Evolutionary conservation across 306 rosid species (phyloP).

Genomic region (Begonia loranthoides): DNA sequence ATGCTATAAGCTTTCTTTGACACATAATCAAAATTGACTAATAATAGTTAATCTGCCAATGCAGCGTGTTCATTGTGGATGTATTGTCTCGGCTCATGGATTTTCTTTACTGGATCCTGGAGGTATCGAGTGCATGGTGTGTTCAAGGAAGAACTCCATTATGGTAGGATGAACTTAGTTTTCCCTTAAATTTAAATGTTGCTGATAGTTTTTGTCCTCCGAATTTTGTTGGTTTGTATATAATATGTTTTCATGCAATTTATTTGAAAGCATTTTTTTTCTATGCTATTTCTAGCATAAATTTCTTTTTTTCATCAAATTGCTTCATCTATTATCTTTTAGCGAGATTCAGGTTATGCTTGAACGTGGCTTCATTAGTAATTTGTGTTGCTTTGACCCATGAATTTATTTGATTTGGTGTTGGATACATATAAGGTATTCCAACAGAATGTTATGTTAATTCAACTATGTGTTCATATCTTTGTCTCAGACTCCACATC

Average conservation of each 20-base stretch:
- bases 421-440: too few species aligned
- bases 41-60: conserved; percentile 18
- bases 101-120: conserved; percentile 91
- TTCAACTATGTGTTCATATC: conserved; percentile 13
- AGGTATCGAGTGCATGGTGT: conserved; percentile 82
- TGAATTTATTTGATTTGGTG: too few species aligned
- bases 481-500: conserved; percentile 54
- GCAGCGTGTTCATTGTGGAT: conserved; percentile 96
- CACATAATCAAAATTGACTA: conserved; percentile 6
- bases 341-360: too few species aligned
- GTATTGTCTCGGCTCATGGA: conserved; percentile 70
- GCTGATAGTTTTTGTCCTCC: not conserved
- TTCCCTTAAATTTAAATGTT: not conserved
- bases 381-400: too few species aligned
- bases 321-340: too few species aligned
- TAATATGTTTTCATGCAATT: too few species aligned
- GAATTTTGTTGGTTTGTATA: too few species aligned
- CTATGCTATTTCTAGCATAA: too few species aligned
- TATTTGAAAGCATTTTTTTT: too few species aligned
- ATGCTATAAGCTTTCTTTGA: not conserved
- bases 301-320: too few species aligned
- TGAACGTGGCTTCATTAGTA: too few species aligned
- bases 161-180: conserved; percentile 41
- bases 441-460: not conserved
- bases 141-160: conserved; percentile 68